Base-by-base conservation (phyloP, 1,139 yeast genomes). In the Sugiyamaella pinicola region DNA sequence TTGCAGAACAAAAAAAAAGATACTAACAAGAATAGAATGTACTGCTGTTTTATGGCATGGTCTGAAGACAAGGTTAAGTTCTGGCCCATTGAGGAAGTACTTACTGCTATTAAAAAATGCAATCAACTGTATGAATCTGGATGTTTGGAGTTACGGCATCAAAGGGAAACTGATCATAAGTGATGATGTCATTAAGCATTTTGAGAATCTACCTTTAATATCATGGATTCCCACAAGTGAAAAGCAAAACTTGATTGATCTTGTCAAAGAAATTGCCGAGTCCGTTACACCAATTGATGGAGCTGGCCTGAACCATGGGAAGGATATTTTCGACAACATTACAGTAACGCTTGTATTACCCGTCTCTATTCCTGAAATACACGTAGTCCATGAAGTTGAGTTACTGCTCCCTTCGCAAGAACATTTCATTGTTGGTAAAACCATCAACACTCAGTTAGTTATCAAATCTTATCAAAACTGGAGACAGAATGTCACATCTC, bases 401-500 rank as follows among this genome's bases (percentile, higher is more conserved):
- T 49, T 65, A 35, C 37, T 47, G 7, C 47, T 65, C 2, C 68
- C 68, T 1, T 33, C 52, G 3, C 49, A 56, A 22, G 61, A 56
- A 37, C 79, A 76, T 48, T 83, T 76, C 58, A 66, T 77, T 8
- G 83, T 87, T 1, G 95, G 95, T 1, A 84, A 81, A 48, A 82
- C 87, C 0, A 79, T 87, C 19, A 61, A 68, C 0, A 74, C 77
- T 2, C 67, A 64, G 3, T 66, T 87, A 19, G 62, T 56, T 0
- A 69, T 85, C 5, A 67, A 72, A n/a, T 76, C 87, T 0, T 62
- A 71, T 3, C 70, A 74, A 1, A 72, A 67, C 51, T 82, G 84
- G 84, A 68, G 72, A 2, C 28, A 68, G 45, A 22, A 33, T 10
- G 45, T 43, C 4, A 48, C 24, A 38, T 48, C 34, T 17, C 37